Evolutionary conservation across 164 flowering plant genomes (phyloP).

Genomic region (Chimonanthus salicifolius): DNA sequence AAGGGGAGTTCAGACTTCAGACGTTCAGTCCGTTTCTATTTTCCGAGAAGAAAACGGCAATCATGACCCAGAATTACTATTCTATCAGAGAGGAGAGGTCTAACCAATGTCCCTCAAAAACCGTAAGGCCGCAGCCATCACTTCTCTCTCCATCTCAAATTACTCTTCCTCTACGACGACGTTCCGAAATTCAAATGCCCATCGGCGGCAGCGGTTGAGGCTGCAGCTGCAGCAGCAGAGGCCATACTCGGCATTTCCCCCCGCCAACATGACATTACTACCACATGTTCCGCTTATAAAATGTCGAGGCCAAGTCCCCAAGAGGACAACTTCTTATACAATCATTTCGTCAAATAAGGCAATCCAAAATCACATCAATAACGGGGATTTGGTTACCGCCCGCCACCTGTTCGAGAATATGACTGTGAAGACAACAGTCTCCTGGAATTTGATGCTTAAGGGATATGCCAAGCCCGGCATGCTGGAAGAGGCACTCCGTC

Average conservation of each 20-base stretch:
- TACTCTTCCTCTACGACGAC: constrained; percentile 9
- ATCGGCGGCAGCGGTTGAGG: background rate
- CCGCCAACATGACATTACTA: no score
- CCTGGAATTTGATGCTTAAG: constrained; percentile 20
- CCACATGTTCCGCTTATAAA: background rate
- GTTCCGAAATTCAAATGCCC: constrained; percentile 15
- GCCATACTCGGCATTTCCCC: no score
- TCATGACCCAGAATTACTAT: no score
- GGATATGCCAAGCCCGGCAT: constrained; percentile 23
- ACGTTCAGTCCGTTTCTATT: no score
- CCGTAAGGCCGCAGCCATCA: background rate
- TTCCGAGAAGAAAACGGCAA: no score
- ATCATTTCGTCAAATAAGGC: constrained; percentile 15
- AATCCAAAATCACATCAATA: constrained; percentile 11
- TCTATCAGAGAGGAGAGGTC: background rate
- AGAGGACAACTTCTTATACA: background rate
- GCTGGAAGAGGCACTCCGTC: constrained; percentile 14
- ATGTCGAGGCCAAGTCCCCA: background rate
- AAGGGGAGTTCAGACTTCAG: no score
- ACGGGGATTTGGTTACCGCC: constrained; percentile 17
- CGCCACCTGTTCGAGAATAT: constrained; percentile 15
- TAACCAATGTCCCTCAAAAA: constrained; percentile 12
- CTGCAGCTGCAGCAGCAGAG: no score
- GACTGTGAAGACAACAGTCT: constrained; percentile 16
- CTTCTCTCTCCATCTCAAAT: constrained; percentile 12